phyloP scores from a whole-genome alignment of 768 basidiomycete species.

The Leucosporidium yakuticum region DNA sequence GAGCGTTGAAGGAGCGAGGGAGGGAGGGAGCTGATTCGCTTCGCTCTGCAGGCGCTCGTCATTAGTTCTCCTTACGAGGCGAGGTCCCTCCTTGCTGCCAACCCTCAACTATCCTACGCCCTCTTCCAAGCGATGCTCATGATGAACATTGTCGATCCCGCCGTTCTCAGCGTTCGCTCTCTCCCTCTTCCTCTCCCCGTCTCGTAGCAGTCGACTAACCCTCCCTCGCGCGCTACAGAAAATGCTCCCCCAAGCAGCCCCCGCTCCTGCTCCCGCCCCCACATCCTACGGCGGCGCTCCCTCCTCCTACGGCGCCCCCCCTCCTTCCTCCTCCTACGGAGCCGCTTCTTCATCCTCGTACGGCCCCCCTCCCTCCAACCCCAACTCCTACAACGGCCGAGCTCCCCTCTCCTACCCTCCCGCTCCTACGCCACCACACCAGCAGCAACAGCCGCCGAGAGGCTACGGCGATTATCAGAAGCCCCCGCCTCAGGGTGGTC shows the following conservation, averaged over 20 bases:
- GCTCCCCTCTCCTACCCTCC: conserved; percentile 42
- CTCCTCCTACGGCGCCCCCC: conserved; percentile 6
- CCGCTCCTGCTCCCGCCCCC: conserved; percentile 28
- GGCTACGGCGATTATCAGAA: conserved; percentile 25
- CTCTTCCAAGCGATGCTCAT: conserved; percentile 88
- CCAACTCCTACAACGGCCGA: conserved; percentile 32
- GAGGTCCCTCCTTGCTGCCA: conserved; percentile 63
- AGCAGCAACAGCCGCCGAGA: conserved; percentile 8
- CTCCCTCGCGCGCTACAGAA: conserved; percentile 36
- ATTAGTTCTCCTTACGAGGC: conserved; percentile 88
- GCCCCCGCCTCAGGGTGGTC: conserved; percentile 45
- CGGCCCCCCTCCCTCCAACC: conserved; percentile 32
- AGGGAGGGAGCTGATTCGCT: not conserved
- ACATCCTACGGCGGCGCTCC: conserved; percentile 18
- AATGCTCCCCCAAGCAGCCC: conserved; percentile 44
- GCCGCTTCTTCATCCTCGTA: conserved; percentile 12
- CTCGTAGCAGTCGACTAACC: not conserved
- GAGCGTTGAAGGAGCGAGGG: not conserved
- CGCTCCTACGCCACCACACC: conserved; percentile 25
- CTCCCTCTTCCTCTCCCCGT: not conserved
- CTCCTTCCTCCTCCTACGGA: conserved; percentile 10
- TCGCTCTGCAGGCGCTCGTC: conserved; percentile 66
- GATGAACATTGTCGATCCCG: conserved; percentile 86
- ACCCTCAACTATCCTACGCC: conserved; percentile 93
- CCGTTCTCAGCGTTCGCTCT: conserved; percentile 63